Conservation (phyloP, 2,329 filamentous ascomycete genomes). For the Clonostachys rosea region DNA sequence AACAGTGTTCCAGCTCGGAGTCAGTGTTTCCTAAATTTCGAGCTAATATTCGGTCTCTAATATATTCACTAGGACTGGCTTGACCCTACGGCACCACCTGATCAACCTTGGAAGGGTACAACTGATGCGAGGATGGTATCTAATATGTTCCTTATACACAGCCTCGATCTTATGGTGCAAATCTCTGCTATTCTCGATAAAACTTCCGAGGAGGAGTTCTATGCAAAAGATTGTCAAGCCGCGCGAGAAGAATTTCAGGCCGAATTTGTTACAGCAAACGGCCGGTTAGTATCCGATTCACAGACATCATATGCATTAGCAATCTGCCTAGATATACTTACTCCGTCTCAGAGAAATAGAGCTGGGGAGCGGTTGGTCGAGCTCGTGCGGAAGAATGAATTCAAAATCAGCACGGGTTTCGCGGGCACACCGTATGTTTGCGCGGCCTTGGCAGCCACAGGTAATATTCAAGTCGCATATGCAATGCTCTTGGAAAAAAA, state of each 20-base stretch:
- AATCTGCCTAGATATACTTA: neutral
- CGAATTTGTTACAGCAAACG: neutral
- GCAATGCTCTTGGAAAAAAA: conserved; percentile 40
- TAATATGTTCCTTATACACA: neutral
- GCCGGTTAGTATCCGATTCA: neutral
- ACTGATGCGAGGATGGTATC: neutral
- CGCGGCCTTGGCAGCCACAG: neutral
- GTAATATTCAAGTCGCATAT: conserved; percentile 25
- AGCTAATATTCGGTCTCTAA: neutral
- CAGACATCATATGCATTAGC: neutral
- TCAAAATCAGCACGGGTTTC: neutral
- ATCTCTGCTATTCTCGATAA: neutral
- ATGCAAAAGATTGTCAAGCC: neutral
- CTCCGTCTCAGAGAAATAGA: neutral
- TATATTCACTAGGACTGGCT: conserved; percentile 3
- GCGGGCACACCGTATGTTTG: neutral
- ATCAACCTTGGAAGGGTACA: neutral
- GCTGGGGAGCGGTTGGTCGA: neutral
- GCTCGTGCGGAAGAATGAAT: neutral
- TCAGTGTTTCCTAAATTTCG: neutral
- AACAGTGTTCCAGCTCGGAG: neutral
- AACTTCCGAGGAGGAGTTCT: neutral
- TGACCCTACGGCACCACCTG: neutral
- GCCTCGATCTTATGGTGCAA: neutral
- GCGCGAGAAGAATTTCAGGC: neutral